Evolutionary conservation across 768 basidiomycete genomes (phyloP).

Genomic region (Calocybe indica): DNA sequence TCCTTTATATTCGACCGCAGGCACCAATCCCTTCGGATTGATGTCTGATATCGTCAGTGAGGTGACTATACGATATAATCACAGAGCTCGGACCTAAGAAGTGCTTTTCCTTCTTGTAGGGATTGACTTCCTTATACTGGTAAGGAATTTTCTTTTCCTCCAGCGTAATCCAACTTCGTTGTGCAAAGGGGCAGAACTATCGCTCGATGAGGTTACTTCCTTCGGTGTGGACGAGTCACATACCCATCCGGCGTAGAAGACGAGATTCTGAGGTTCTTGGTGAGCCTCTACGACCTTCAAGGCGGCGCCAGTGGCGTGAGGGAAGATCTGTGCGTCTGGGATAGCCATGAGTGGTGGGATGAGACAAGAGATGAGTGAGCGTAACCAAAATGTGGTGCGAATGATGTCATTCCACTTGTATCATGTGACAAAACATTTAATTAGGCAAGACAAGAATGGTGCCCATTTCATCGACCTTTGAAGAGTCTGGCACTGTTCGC

Average conservation of each 20-base stretch:
- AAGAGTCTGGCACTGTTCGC: slow-evolving; percentile 9
- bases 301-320: slow-evolving; percentile 53
- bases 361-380: neutral
- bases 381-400: neutral
- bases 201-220: neutral
- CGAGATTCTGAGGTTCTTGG: slow-evolving; percentile 43
- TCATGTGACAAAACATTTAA: neutral
- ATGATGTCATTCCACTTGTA: too few relatives aligned
- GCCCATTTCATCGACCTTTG: slow-evolving; percentile 13
- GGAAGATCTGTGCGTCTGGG: slow-evolving; percentile 50
- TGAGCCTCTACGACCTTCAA: slow-evolving; percentile 46
- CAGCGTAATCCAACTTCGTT: slow-evolving; percentile 59
- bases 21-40: slow-evolving; percentile 69
- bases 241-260: slow-evolving; percentile 61
- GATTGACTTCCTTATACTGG: slow-evolving; percentile 62
- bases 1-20: slow-evolving; percentile 44
- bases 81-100: slow-evolving; percentile 36
- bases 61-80: neutral
- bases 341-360: slow-evolving; percentile 26
- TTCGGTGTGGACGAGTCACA: too few relatives aligned
- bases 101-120: slow-evolving; percentile 61
- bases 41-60: slow-evolving; percentile 28
- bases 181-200: slow-evolving; percentile 55
- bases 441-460: slow-evolving; percentile 31
- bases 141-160: slow-evolving; percentile 65